Evolutionary conservation across 768 basidiomycete species (phyloP).

Genomic region (Xerocomellus chrysenteron): DNA sequence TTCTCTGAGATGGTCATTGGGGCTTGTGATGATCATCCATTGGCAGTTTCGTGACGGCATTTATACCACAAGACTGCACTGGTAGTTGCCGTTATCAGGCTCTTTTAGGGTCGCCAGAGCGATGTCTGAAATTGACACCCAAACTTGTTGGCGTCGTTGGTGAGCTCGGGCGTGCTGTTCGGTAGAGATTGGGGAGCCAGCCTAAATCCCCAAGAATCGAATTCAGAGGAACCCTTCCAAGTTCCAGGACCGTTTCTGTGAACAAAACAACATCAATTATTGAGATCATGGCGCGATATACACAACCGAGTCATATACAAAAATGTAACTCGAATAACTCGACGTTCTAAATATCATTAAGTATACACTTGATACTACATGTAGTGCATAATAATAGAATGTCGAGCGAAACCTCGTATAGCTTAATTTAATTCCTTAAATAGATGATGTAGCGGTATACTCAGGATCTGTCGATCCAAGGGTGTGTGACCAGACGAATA

Average conservation of each 20-base stretch:
- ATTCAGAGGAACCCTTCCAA: no score
- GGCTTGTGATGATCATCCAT: neutral
- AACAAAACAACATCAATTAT: neutral
- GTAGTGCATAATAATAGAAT: neutral
- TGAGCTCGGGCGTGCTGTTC: no score
- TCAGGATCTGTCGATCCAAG: conserved; percentile 40
- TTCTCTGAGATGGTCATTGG: conserved; percentile 31
- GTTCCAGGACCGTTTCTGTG: neutral
- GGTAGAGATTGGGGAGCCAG: no score
- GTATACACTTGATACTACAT: neutral
- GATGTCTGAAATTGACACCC: neutral
- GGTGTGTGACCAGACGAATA: conserved; percentile 62
- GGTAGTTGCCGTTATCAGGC: no score
- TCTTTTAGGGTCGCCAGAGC: neutral
- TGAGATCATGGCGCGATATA: neutral
- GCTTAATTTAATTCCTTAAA: conserved; percentile 21
- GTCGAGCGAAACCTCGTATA: neutral
- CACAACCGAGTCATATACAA: neutral
- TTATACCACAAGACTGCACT: no score
- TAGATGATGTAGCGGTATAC: neutral
- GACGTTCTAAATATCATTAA: conserved; percentile 11
- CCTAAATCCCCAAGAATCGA: no score
- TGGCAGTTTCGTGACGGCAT: neutral
- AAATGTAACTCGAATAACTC: neutral
- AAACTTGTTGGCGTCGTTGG: no score